phyloP scores from a whole-genome alignment of 164 flowering plant species.

The Tetrastigma voinierianum region DNA sequence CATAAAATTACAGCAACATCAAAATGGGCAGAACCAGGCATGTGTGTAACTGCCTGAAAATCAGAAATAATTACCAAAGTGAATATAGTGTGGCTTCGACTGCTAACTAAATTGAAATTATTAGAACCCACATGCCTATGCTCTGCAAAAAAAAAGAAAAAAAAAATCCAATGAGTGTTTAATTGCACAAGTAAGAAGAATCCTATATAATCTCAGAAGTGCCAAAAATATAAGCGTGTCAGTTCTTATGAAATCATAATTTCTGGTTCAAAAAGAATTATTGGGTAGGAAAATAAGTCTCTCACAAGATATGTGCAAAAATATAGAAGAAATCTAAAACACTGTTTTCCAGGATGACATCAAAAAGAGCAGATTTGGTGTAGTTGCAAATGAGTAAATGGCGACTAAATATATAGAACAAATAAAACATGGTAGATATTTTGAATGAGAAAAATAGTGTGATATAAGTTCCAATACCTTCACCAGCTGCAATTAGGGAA shows the following conservation, averaged over 20 bases:
- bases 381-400: background rate
- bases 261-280: background rate
- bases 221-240: background rate
- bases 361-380: background rate
- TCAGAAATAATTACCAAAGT: slow-evolving; percentile 54
- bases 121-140: slow-evolving; percentile 89
- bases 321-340: background rate
- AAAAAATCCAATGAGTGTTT: background rate
- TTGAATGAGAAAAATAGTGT: background rate
- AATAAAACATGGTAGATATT: background rate
- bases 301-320: background rate
- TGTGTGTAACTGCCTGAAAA: slow-evolving; percentile 5
- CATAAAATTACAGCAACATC: background rate
- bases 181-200: background rate
- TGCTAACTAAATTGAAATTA: slow-evolving; percentile 77
- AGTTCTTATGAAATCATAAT: background rate
- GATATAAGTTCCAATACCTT: slow-evolving; percentile 43
- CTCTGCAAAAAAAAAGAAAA: slow-evolving; percentile 42
- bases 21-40: background rate
- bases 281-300: background rate
- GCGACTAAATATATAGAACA: background rate
- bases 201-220: background rate
- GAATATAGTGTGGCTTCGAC: slow-evolving; percentile 89
- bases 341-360: background rate
- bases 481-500: slow-evolving; percentile 80